These are phyloP conservation scores for Mesotaenium endlicherianum DNA, from an alignment of 139 green algal genomes.

Conservation along the genomic window DNA sequence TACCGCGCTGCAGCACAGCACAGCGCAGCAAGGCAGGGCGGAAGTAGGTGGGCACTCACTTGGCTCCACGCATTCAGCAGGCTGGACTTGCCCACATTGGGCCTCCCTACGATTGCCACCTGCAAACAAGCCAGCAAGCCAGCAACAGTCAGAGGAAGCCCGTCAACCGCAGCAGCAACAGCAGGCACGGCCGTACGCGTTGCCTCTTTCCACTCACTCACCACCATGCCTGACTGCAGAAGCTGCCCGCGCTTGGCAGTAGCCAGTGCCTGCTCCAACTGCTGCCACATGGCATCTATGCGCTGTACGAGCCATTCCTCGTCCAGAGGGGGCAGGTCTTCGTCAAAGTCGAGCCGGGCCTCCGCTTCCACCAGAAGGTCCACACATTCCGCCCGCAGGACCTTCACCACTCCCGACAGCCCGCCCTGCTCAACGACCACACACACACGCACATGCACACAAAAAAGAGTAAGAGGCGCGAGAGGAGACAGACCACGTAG, in stretches of 20 bases:
- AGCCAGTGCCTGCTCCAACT: constrained; percentile 27
- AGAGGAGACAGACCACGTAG: neutral
- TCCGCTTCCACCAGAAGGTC: constrained; percentile 86
- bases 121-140: neutral
- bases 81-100: constrained; percentile 95
- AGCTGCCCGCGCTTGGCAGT: constrained; percentile 39
- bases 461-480: neutral
- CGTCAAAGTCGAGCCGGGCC: constrained; percentile 84
- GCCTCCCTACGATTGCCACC: constrained; percentile 86
- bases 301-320: constrained; percentile 47
- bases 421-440: constrained; percentile 52
- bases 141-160: neutral
- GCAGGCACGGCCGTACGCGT: too few species aligned
- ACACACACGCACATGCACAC: neutral
- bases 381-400: constrained; percentile 64
- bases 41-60: constrained; percentile 22
- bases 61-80: constrained; percentile 86
- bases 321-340: constrained; percentile 85
- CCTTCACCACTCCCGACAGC: constrained; percentile 63
- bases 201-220: too few species aligned
- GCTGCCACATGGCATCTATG: constrained; percentile 52
- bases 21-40: neutral
- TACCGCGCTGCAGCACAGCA: too few species aligned
- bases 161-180: too few species aligned
- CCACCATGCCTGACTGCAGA: constrained; percentile 46